These are phyloP conservation scores for Colletotrichum costaricense DNA, from an alignment of 2,329 filamentous ascomycete genomes.

Conservation along the genomic window DNA sequence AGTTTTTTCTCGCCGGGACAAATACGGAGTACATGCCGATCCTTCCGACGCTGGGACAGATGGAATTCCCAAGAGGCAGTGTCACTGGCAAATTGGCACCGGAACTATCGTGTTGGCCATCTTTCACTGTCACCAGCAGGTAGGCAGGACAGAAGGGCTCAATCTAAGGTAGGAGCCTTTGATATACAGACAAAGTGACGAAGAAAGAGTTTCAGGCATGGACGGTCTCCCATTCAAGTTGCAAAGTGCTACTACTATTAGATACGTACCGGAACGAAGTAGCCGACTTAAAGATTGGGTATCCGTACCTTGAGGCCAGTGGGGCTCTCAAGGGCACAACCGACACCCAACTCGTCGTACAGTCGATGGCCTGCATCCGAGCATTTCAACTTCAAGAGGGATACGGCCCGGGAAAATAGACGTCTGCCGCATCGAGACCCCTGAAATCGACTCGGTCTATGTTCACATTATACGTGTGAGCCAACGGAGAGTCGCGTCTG, in stretches of 20 bases:
- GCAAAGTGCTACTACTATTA: not conserved
- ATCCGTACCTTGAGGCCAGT: not conserved
- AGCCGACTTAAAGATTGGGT: not conserved
- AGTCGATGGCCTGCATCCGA: constrained; percentile 9
- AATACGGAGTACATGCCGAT: constrained; percentile 2
- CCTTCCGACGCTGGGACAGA: not conserved
- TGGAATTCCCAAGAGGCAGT: not conserved
- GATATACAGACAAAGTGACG: no score
- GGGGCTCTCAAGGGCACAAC: constrained; percentile 22
- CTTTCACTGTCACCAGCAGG: no score
- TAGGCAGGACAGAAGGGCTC: no score
- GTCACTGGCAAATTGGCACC: not conserved
- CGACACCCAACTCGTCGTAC: no score
- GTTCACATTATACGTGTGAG: not conserved
- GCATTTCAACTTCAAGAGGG: not conserved
- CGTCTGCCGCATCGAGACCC: not conserved
- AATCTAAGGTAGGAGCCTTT: no score
- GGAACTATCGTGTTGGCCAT: no score
- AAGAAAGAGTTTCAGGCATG: not conserved
- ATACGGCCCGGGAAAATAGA: not conserved
- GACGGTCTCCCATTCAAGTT: not conserved
- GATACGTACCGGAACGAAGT: not conserved
- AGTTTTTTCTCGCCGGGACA: not conserved
- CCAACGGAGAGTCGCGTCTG: not conserved
- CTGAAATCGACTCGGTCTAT: not conserved